Evolutionary conservation across 1,284 basidiomycete genomes (phyloP).

Genomic region (Caloboletus firmus): DNA sequence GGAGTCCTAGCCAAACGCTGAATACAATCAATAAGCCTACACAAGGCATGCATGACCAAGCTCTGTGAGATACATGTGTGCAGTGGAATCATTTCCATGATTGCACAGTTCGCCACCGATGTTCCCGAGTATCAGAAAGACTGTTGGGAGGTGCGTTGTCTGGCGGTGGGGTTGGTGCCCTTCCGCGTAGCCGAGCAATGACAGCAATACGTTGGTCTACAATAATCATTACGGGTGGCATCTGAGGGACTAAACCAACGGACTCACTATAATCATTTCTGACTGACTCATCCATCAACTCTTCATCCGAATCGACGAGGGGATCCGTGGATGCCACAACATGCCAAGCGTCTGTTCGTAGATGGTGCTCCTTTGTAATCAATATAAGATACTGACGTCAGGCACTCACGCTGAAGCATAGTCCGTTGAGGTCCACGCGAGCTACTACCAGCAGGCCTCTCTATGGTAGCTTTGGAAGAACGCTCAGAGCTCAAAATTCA

Average conservation of each 20-base stretch:
- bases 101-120: slow-evolving; percentile 40
- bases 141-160: slow-evolving; percentile 11
- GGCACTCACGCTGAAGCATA: slow-evolving; percentile 38
- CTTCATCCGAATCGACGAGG: slow-evolving; percentile 70
- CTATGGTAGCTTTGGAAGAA: slow-evolving; percentile 17
- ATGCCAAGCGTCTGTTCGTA: slow-evolving; percentile 65
- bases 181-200: slow-evolving; percentile 45
- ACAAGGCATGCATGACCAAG: slow-evolving; percentile 1
- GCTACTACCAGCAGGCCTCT: slow-evolving; percentile 16
- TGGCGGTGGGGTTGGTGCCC: slow-evolving; percentile 41
- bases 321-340: slow-evolving; percentile 61
- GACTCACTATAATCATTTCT: slow-evolving; percentile 63
- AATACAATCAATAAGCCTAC: slow-evolving; percentile 4
- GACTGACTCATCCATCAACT: slow-evolving; percentile 60
- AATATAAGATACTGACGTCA: background rate
- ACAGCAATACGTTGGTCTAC: slow-evolving; percentile 53
- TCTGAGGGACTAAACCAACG: background rate
- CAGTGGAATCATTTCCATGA: slow-evolving; percentile 36
- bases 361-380: background rate
- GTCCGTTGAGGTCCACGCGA: slow-evolving; percentile 34
- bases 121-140: slow-evolving; percentile 31
- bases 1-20: background rate
- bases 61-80: background rate
- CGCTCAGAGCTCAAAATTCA: background rate
- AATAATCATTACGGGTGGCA: background rate